Conservation (phyloP, 2,329 filamentous ascomycete species). For the Trichoderma sp. region DNA sequence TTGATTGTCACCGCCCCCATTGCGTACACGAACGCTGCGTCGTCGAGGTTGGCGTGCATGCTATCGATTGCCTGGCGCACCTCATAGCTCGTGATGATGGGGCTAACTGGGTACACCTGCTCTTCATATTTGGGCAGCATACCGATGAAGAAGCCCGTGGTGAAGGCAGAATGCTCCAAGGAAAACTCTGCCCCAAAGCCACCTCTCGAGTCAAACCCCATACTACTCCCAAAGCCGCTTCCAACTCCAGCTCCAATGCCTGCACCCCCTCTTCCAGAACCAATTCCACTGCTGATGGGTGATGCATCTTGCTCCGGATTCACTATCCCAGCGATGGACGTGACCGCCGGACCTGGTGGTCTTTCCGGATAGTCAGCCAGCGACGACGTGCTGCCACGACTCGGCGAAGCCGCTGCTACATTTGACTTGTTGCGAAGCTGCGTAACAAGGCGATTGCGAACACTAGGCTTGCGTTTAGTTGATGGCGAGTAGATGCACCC, state of each 20-base stretch:
- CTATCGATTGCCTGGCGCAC: conserved; percentile 32
- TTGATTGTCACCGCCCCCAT: conserved; percentile 39
- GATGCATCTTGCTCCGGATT: conserved; percentile 16
- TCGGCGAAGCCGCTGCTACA: not conserved
- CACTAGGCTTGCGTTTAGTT: conserved; percentile 35
- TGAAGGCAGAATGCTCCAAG: conserved; percentile 22
- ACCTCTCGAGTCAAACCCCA: not conserved
- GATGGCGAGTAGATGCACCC: conserved; percentile 35
- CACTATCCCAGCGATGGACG: conserved; percentile 30
- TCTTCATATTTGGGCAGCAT: conserved; percentile 36
- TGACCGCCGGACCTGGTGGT: conserved; percentile 22
- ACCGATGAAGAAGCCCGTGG: conserved; percentile 34
- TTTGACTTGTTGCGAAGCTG: conserved; percentile 33
- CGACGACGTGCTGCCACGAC: not conserved
- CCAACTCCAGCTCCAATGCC: not conserved
- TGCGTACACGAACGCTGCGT: conserved; percentile 38
- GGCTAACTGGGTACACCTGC: conserved; percentile 39
- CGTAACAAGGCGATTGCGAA: conserved; percentile 37
- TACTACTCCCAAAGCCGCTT: not conserved
- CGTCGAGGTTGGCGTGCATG: conserved; percentile 35
- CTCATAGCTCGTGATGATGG: conserved; percentile 34
- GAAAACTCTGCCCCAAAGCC: not conserved
- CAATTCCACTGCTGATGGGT: not conserved
- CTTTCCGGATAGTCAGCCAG: conserved; percentile 5
- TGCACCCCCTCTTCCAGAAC: not conserved